phyloP scores from a whole-genome alignment of 2,329 filamentous ascomycete species.

The Penicillium sp. region DNA sequence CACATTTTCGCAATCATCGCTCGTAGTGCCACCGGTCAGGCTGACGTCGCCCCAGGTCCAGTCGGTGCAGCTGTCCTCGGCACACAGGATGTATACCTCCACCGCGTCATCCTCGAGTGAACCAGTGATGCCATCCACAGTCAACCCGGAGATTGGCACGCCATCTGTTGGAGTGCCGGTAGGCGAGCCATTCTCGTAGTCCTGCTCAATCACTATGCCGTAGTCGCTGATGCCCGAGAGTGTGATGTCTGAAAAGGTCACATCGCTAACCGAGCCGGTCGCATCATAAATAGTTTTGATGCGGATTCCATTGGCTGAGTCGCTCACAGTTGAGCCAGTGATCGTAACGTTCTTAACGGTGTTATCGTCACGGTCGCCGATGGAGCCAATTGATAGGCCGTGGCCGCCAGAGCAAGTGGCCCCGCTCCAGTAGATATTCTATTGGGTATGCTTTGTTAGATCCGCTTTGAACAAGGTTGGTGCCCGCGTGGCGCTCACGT shows the following conservation, averaged over 20 bases:
- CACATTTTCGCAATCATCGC: conserved; percentile 47
- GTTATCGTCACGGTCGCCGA: conserved; percentile 63
- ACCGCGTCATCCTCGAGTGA: conserved; percentile 38
- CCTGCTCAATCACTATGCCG: conserved; percentile 59
- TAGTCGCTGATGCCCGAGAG: conserved; percentile 57
- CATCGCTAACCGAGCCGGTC: conserved; percentile 56
- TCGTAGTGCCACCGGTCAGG: conserved; percentile 57
- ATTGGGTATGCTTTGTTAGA: background rate
- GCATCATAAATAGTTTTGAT: conserved; percentile 58
- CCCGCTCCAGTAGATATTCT: conserved; percentile 36
- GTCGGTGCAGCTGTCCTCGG: conserved; percentile 54
- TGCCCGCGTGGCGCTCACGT: background rate
- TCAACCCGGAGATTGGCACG: conserved; percentile 47
- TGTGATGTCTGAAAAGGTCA: conserved; percentile 59
- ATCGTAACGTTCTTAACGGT: conserved; percentile 54
- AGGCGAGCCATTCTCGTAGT: conserved; percentile 55
- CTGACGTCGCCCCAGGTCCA: conserved; percentile 59
- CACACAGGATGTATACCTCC: conserved; percentile 61
- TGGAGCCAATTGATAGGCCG: conserved; percentile 63
- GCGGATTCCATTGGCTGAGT: conserved; percentile 18
- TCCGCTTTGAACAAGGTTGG: background rate
- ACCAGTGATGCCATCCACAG: conserved; percentile 41
- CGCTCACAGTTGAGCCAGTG: conserved; percentile 10
- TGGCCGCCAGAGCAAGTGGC: conserved; percentile 36
- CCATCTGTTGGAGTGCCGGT: conserved; percentile 36